Conservation (phyloP, 257 asterid genomes). For the Hygrophila difformis region DNA sequence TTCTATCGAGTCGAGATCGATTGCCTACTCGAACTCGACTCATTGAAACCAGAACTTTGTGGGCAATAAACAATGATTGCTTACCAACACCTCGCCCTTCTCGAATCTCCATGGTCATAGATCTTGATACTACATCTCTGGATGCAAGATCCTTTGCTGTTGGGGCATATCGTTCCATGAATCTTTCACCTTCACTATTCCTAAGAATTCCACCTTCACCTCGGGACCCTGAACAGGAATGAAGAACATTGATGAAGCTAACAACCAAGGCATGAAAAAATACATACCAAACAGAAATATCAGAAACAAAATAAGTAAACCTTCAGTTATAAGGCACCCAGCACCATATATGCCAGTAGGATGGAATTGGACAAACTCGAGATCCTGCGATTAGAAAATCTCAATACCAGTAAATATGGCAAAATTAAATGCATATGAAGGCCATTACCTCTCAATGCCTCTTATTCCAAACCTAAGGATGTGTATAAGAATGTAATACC, state of each 20-base stretch:
- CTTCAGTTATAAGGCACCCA: slow-evolving; percentile 98
- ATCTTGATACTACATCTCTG: slow-evolving; percentile 95
- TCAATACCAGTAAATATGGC: slow-evolving; percentile 6
- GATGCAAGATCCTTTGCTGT: slow-evolving; percentile 99
- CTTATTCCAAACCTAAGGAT: not conserved
- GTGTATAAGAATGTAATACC: slow-evolving; percentile 33
- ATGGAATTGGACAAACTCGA: slow-evolving; percentile 94
- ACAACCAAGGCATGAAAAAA: slow-evolving; percentile 5
- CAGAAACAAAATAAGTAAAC: slow-evolving; percentile 23
- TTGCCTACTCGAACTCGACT: no score
- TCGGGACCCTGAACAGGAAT: slow-evolving; percentile 64
- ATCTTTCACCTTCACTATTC: slow-evolving; percentile 97
- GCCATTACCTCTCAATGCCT: not conserved
- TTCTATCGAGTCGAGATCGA: no score
- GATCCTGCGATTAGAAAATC: slow-evolving; percentile 52
- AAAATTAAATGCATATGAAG: slow-evolving; percentile 8
- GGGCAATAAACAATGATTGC: not conserved
- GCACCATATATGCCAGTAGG: slow-evolving; percentile 99
- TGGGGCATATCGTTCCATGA: slow-evolving; percentile 99
- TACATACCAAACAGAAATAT: not conserved
- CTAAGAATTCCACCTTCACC: slow-evolving; percentile 99
- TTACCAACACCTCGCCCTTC: slow-evolving; percentile 99
- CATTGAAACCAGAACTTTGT: slow-evolving; percentile 6
- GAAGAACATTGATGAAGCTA: slow-evolving; percentile 8
- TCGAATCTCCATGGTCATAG: slow-evolving; percentile 99